Percentiles rank a stretch among this genome's conserved stretches.
phyloP scores from a whole-genome alignment of 305 asterid species.

The Salvia sclarea region DNA sequence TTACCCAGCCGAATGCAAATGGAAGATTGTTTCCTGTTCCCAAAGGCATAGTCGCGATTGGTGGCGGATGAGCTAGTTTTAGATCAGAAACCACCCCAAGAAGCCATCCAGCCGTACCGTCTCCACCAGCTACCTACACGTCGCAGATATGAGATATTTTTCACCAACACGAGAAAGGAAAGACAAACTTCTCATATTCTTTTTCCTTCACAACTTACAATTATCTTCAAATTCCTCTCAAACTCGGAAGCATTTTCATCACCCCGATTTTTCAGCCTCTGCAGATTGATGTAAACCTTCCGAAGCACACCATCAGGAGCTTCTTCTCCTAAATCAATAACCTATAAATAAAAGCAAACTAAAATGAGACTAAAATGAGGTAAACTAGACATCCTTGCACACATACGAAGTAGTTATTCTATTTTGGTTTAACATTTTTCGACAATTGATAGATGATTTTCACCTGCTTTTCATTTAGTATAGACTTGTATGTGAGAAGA shows the following conservation, averaged over 20 bases:
- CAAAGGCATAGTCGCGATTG: conserved; percentile 82
- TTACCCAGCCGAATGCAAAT: conserved; percentile 90
- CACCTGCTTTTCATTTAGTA: conserved; percentile 75
- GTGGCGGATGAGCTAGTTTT: conserved; percentile 74
- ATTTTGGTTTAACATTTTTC: neutral
- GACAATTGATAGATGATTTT: neutral
- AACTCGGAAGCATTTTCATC: conserved; percentile 55
- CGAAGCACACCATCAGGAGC: conserved; percentile 72
- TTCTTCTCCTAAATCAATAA: conserved; percentile 82
- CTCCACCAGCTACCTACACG: conserved; percentile 90
- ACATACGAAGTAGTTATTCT: too few relatives aligned
- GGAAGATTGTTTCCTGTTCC: conserved; percentile 98
- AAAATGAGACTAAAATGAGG: neutral
- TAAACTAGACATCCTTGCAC: neutral
- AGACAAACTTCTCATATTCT: neutral
- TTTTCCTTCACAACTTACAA: conserved; percentile 52
- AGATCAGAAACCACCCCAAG: conserved; percentile 92
- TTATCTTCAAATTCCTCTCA: conserved; percentile 61
- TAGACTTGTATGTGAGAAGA: conserved; percentile 59
- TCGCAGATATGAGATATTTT: conserved; percentile 27
- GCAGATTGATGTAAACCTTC: conserved; percentile 59
- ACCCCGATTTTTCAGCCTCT: conserved; percentile 58
- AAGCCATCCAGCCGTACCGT: conserved; percentile 99
- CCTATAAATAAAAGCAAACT: conserved; percentile 54
- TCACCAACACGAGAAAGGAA: neutral